Conservation (phyloP, 371 early-diverging fungal genomes). For the Mortierella sp. region DNA sequence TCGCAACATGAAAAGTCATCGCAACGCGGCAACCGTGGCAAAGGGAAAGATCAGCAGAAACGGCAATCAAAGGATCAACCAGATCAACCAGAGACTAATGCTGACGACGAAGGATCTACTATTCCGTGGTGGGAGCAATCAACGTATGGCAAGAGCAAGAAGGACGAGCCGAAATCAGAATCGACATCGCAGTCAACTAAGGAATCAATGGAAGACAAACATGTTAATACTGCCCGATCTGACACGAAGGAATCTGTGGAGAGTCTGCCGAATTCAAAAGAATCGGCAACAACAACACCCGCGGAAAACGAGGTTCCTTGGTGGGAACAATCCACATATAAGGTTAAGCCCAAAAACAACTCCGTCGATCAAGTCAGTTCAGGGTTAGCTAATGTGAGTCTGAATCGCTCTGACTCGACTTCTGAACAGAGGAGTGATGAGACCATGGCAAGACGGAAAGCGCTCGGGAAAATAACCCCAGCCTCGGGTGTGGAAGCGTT, state of each 20-base stretch:
- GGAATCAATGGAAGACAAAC: background rate
- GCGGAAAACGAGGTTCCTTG: conserved; percentile 30
- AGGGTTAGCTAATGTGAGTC: background rate
- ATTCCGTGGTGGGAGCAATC: conserved; percentile 55
- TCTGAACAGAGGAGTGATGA: background rate
- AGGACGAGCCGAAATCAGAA: conserved; percentile 13
- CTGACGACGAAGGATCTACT: conserved; percentile 10
- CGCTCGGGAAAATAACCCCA: conserved; percentile 17
- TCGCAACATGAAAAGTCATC: conserved; percentile 13
- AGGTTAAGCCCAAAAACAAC: conserved; percentile 16
- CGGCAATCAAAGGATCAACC: conserved; percentile 20
- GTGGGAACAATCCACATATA: conserved; percentile 56
- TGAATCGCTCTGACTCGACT: conserved; percentile 1
- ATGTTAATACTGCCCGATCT: background rate
- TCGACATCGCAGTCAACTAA: background rate
- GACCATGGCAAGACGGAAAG: conserved; percentile 28
- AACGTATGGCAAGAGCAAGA: conserved; percentile 40
- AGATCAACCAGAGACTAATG: conserved; percentile 7
- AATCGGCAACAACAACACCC: background rate
- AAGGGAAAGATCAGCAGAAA: conserved; percentile 42
- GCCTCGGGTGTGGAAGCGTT: conserved; percentile 35
- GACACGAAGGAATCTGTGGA: background rate
- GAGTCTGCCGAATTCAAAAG: background rate
- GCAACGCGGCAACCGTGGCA: conserved; percentile 30
- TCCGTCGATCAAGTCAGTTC: background rate